phyloP scores from a whole-genome alignment of 208 protist genomes.

The Wallacemonas sp. region DNA sequence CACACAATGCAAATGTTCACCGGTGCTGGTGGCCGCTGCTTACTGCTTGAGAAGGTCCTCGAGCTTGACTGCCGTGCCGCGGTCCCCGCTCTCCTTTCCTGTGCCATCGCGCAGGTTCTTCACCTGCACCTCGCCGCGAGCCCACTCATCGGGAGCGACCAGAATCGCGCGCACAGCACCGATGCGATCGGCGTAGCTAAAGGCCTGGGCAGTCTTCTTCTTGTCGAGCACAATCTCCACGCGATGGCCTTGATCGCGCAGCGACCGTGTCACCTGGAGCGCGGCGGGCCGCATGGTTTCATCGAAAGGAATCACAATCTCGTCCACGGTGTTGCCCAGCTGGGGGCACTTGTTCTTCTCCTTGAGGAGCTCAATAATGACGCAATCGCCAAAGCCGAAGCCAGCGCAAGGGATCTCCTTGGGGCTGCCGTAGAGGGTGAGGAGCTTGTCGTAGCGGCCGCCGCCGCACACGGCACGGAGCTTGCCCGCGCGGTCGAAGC shows the following conservation, averaged over 20 bases:
- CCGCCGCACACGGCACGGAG: slow-evolving; percentile 95
- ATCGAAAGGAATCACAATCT: slow-evolving; percentile 93
- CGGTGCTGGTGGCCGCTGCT: neutral
- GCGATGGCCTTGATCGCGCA: slow-evolving; percentile 77
- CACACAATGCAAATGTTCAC: neutral
- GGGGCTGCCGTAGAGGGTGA: slow-evolving; percentile 93
- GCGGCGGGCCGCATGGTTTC: slow-evolving; percentile 89
- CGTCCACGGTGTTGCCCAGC: slow-evolving; percentile 70
- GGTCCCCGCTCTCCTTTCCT: slow-evolving; percentile 53
- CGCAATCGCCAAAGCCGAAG: slow-evolving; percentile 97
- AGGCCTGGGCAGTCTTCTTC: slow-evolving; percentile 91
- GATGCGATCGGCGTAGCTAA: slow-evolving; percentile 95
- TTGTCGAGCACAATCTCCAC: slow-evolving; percentile 93
- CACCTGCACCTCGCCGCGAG: slow-evolving; percentile 82
- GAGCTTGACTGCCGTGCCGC: slow-evolving; percentile 58
- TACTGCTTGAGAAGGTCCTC: slow-evolving; percentile 34
- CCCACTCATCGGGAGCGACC: slow-evolving; percentile 94
- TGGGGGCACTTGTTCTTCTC: slow-evolving; percentile 85
- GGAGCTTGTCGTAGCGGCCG: slow-evolving; percentile 95
- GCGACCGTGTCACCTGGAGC: slow-evolving; percentile 65
- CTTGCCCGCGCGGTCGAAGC: slow-evolving; percentile 91
- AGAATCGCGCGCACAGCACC: slow-evolving; percentile 87
- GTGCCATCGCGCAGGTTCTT: slow-evolving; percentile 90
- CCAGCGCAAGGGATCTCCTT: slow-evolving; percentile 91
- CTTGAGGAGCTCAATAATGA: slow-evolving; percentile 94